These are phyloP conservation scores for Hypoxylon sp. DNA, from an alignment of 2,329 filamentous ascomycete species.

Conservation along the genomic window DNA sequence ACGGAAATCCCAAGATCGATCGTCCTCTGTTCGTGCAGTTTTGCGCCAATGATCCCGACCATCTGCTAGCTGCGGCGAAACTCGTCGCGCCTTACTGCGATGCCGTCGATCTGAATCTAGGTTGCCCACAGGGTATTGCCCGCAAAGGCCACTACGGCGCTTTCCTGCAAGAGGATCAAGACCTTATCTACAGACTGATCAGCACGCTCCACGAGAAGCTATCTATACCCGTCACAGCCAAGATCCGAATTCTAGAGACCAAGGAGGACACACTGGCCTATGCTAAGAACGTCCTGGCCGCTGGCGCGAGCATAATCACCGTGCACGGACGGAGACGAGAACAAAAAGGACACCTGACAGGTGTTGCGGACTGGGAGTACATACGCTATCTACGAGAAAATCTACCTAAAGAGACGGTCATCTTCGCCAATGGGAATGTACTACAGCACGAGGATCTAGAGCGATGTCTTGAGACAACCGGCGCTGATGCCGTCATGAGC, in stretches of 20 bases:
- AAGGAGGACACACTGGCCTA: slow-evolving; percentile 88
- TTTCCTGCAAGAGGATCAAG: slow-evolving; percentile 93
- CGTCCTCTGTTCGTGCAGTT: slow-evolving; percentile 96
- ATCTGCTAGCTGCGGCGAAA: slow-evolving; percentile 79
- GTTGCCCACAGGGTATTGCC: slow-evolving; percentile 96
- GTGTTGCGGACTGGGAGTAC: slow-evolving; percentile 89
- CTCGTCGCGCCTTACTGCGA: slow-evolving; percentile 88
- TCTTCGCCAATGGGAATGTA: slow-evolving; percentile 97
- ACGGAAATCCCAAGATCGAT: slow-evolving; percentile 86
- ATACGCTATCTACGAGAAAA: slow-evolving; percentile 84
- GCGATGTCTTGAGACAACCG: slow-evolving; percentile 80
- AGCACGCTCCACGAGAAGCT: slow-evolving; percentile 82
- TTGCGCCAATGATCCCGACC: slow-evolving; percentile 87
- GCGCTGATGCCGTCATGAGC: slow-evolving; percentile 93
- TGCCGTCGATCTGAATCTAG: slow-evolving; percentile 93
- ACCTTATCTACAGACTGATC: slow-evolving; percentile 82
- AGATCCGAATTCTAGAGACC: slow-evolving; percentile 89
- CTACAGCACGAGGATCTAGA: slow-evolving; percentile 81
- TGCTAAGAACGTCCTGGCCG: slow-evolving; percentile 83
- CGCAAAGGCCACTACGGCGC: slow-evolving; percentile 90
- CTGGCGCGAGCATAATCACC: slow-evolving; percentile 91
- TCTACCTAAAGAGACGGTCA: slow-evolving; percentile 84
- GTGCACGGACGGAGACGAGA: slow-evolving; percentile 89
- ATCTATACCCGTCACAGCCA: slow-evolving; percentile 87
- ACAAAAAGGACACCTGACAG: slow-evolving; percentile 96